Percentiles rank a stretch among this genome's conserved stretches.
phyloP scores from a whole-genome alignment of 176 grass and related monocot genomes.

The Puccinellia tenuiflora region DNA sequence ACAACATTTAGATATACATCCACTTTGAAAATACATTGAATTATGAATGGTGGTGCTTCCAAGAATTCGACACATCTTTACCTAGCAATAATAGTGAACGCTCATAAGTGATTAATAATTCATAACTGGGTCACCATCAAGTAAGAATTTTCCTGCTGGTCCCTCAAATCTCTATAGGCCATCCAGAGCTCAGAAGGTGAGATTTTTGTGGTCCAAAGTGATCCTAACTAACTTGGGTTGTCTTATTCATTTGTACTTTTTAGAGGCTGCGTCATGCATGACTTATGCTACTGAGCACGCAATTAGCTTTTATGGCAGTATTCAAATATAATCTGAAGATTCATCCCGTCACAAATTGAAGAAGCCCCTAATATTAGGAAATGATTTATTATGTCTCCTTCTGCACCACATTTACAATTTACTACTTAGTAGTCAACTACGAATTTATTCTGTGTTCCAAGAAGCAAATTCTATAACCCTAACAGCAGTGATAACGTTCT shows the following conservation, averaged over 20 bases:
- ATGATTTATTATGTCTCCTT: neutral
- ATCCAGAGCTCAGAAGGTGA: conserved; percentile 1
- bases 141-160: conserved; percentile 9
- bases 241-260: conserved; percentile 28
- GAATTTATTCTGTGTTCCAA: neutral
- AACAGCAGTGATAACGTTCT: neutral
- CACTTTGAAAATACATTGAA: neutral
- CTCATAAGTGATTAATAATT: neutral
- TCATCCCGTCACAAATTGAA: neutral
- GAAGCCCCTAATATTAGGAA: conserved; percentile 2
- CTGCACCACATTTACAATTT: conserved; percentile 8
- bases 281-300: conserved; percentile 1
- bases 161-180: conserved; percentile 4
- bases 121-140: conserved; percentile 23
- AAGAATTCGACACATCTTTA: conserved; percentile 2
- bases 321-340: conserved; percentile 3
- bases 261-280: neutral
- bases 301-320: conserved; percentile 10
- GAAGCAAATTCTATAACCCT: neutral
- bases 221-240: conserved; percentile 23
- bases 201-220: conserved; percentile 12
- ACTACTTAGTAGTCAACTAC: neutral
- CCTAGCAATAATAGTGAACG: conserved; percentile 6
- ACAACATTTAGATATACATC: neutral
- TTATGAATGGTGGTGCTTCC: conserved; percentile 5